These are phyloP conservation scores for Globisporangium apiculatum DNA, from an alignment of 352 stramenopile genomes.

Conservation along the genomic window DNA sequence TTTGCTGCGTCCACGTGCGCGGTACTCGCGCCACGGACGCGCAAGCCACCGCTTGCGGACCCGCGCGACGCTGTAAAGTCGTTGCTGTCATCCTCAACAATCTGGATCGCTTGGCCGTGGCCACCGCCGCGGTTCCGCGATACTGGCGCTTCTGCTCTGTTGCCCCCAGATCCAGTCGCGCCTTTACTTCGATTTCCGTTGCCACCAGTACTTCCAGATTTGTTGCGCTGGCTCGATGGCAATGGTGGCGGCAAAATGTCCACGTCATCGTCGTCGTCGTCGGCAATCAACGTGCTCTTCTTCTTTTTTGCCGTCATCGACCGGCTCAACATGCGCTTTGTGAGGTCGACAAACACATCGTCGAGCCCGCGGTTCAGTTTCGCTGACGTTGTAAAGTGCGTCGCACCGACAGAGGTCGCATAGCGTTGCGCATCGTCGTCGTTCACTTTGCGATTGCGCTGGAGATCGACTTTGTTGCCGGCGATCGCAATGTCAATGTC, in stretches of 20 bases:
- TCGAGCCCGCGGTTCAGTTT: constrained; percentile 91
- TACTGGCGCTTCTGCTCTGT: constrained; percentile 3
- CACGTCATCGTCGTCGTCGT: constrained; percentile 42
- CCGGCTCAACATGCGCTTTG: constrained; percentile 73
- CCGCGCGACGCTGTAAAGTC: constrained; percentile 17
- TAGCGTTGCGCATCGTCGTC: constrained; percentile 82
- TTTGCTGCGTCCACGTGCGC: constrained; percentile 39
- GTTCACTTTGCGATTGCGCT: constrained; percentile 83
- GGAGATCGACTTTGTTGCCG: constrained; percentile 91
- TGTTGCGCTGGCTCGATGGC: constrained; percentile 15
- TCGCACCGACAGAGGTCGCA: constrained; percentile 80
- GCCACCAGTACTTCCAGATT: too few species aligned
- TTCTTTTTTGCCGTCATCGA: constrained; percentile 58
- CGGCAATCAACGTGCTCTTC: constrained; percentile 69
- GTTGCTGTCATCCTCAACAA: constrained; percentile 39
- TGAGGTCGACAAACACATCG: constrained; percentile 88
- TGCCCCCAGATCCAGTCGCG: not conserved
- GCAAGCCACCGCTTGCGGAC: constrained; percentile 26
- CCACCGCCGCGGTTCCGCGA: constrained; percentile 36
- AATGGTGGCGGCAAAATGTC: too few species aligned
- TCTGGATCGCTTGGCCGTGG: constrained; percentile 51
- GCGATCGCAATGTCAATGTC: constrained; percentile 91
- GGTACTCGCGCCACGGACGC: constrained; percentile 33
- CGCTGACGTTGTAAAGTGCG: constrained; percentile 88
- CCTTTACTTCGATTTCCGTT: too few species aligned